Evolutionary conservation across 176 grass and related monocot species (phyloP).

Genomic region (Juncus inflexus): DNA sequence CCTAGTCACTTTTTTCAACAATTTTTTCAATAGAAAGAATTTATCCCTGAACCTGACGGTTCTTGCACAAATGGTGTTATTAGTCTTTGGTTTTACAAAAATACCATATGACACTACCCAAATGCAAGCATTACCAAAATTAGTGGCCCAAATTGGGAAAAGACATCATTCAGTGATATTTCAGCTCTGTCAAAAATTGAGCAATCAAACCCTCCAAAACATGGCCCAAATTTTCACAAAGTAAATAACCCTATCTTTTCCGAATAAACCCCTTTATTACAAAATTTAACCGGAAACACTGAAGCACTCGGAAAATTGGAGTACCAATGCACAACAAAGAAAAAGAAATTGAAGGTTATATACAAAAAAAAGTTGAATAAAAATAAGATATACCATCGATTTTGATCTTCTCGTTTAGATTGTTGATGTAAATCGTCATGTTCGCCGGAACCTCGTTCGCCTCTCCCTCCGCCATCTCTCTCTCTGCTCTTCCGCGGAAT

Average conservation of each 20-base stretch:
- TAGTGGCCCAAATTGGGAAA: too few species aligned
- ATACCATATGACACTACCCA: too few species aligned
- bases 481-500: conserved; percentile 1
- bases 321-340: background rate
- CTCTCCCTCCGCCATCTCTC: conserved; percentile 65
- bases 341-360: background rate
- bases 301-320: background rate
- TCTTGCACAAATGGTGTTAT: too few species aligned
- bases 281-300: too few species aligned
- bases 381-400: conserved; percentile 51
- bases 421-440: conserved; percentile 98
- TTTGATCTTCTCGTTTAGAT: conserved; percentile 97
- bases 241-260: too few species aligned
- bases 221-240: background rate
- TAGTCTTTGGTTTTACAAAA: too few species aligned
- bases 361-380: background rate
- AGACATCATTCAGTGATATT: background rate
- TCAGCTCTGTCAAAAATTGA: background rate
- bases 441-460: conserved; percentile 34
- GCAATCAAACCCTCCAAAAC: background rate
- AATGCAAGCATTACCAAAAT: too few species aligned
- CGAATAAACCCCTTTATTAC: too few species aligned
- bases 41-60: too few species aligned
- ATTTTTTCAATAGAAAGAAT: too few species aligned
- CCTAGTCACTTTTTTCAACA: too few species aligned